phyloP scores from a whole-genome alignment of 2,329 filamentous ascomycete species.

The Ambrosiella cleistominuta region DNA sequence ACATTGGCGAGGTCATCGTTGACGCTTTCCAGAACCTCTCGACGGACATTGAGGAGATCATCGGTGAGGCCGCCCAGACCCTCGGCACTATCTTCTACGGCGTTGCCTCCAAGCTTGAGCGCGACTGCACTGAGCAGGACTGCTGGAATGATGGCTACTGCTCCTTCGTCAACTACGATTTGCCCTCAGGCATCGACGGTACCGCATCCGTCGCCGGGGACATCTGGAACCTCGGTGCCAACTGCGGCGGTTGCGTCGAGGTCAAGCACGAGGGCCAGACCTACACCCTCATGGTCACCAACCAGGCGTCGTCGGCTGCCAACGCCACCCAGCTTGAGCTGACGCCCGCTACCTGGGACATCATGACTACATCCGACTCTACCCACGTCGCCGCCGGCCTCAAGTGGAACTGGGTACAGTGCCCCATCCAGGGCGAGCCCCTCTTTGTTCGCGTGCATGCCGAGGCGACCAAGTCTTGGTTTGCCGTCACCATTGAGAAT shows the following conservation, averaged over 20 bases:
- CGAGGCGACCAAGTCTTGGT: constrained; percentile 14
- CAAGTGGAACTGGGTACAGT: constrained; percentile 10
- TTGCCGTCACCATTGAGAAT: constrained; percentile 15
- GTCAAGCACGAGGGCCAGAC: constrained; percentile 10
- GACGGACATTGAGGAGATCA: constrained; percentile 2
- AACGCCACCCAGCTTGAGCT: constrained; percentile 12
- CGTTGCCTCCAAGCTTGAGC: constrained; percentile 5
- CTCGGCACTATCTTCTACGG: constrained; percentile 9
- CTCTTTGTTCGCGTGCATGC: constrained; percentile 14
- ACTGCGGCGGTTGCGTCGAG: constrained; percentile 11
- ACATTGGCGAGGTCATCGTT: not conserved
- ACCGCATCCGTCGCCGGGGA: constrained; percentile 5
- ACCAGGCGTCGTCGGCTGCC: constrained; percentile 3
- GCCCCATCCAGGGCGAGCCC: constrained; percentile 11
- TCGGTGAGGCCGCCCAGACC: not conserved
- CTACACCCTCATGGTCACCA: constrained; percentile 10
- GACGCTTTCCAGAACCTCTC: not conserved
- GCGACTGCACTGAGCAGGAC: constrained; percentile 3
- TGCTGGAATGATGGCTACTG: constrained; percentile 2
- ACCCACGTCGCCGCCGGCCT: not conserved
- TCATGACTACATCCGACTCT: constrained; percentile 1
- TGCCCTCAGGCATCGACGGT: constrained; percentile 6
- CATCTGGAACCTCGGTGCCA: constrained; percentile 13
- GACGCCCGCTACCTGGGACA: constrained; percentile 11
- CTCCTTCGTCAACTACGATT: constrained; percentile 10